Base-by-base conservation (phyloP, 2,329 filamentous ascomycete species). In the Ramularia endophylla region DNA sequence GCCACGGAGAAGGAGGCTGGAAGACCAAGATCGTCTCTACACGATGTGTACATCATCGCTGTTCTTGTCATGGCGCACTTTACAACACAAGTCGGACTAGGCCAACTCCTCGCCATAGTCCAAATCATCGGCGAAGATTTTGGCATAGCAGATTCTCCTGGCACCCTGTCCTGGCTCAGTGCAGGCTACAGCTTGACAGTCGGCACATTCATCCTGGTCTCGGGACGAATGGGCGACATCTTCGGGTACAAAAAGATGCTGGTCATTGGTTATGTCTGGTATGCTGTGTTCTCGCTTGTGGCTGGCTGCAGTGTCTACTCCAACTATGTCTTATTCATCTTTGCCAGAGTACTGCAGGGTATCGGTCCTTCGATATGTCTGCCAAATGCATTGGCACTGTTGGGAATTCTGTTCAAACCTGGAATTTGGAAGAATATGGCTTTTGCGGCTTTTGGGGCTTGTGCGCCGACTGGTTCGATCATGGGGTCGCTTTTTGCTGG, bases 341-440 rank as follows among this genome's bases (percentile, higher is more conserved):
- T 63, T 29, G 54, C 60, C 1, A 48, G 65, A 28, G 65, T 45
- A 1, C 35, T 67, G 18, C 54, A 59, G 34, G 72, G 78, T 0
- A 70, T 81, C 13, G 82, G 81, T 0, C 76, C 78, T 0, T 78
- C 80, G 0, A 66, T 85, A 25, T 63, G 73, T 8, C 64, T 85
- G 17, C 81, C 82, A 1, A 85, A 83, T 47, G 78, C 69, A 0
- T 61, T 85, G 16, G 80, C 79, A 2, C 67, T 86, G 9, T 59
- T 85, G 0, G 80, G 78, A 2, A 65, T 66, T 0, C 69, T 73
- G 0, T 83, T 81, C 48, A 62, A 67, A 0, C 74, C 74, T 0
- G 79, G 80, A 0, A 65, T 61, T 38, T 68, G 71, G 43, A 83
- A 82, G 58, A 71, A 76, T 35, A 74, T 83, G 63, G 69, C 76